These are phyloP conservation scores for Paraglomus brasilianum DNA, from an alignment of 192 early-diverging fungal genomes.

Conservation along the genomic window DNA sequence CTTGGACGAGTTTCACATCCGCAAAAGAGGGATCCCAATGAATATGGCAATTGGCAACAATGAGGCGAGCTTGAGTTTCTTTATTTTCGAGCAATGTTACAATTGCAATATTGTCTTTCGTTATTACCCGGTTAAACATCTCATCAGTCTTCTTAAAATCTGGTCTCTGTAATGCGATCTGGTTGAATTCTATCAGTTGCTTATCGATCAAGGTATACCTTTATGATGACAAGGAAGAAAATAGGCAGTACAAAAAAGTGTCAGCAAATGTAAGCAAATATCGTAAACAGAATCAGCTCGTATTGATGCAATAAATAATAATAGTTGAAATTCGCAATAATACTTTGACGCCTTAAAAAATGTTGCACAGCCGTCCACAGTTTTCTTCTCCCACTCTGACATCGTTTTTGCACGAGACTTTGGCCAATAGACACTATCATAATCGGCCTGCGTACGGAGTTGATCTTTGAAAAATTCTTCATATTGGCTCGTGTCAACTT, in stretches of 20 bases:
- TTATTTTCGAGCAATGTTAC: slow-evolving; percentile 82
- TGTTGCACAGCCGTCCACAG: slow-evolving; percentile 94
- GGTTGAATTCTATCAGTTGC: slow-evolving; percentile 92
- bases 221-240: slow-evolving; percentile 15
- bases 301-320: slow-evolving; percentile 19
- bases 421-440: slow-evolving; percentile 90
- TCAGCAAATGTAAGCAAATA: slow-evolving; percentile 2
- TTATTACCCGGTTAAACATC: slow-evolving; percentile 96
- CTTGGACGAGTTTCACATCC: slow-evolving; percentile 97
- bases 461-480: slow-evolving; percentile 84
- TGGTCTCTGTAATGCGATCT: slow-evolving; percentile 79
- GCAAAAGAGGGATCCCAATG: slow-evolving; percentile 91
- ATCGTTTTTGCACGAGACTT: slow-evolving; percentile 95
- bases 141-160: slow-evolving; percentile 91
- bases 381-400: slow-evolving; percentile 80
- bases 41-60: slow-evolving; percentile 89
- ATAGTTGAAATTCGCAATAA: slow-evolving; percentile 31
- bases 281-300: not conserved
- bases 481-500: slow-evolving; percentile 84
- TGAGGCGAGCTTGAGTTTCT: slow-evolving; percentile 62
- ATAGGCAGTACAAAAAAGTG: slow-evolving; percentile 15
- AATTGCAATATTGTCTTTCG: slow-evolving; percentile 93
- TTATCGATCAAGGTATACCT: slow-evolving; percentile 84
- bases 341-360: slow-evolving; percentile 88
- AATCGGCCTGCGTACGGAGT: slow-evolving; percentile 68